Conservation (phyloP, 768 basidiomycete genomes). For the Lyophyllum semitale region DNA sequence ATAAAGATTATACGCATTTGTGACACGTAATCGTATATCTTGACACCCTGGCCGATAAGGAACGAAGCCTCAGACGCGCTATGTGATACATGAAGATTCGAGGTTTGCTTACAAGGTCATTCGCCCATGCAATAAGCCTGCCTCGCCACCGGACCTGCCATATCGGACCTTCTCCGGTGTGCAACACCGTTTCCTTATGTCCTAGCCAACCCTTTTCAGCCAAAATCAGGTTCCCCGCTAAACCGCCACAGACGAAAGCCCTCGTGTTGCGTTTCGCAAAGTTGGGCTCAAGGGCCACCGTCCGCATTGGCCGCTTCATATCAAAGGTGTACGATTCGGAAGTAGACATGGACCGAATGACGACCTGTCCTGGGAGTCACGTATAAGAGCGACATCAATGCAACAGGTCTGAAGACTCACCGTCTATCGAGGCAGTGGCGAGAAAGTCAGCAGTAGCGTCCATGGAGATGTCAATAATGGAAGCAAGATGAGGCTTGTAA, state of each 20-base stretch:
- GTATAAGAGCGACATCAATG: slow-evolving; percentile 15
- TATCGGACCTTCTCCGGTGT: slow-evolving; percentile 89
- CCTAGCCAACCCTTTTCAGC: slow-evolving; percentile 97
- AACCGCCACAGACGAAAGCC: slow-evolving; percentile 87
- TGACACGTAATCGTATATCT: slow-evolving; percentile 84
- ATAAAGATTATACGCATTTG: slow-evolving; percentile 83
- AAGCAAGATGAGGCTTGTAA: slow-evolving; percentile 88
- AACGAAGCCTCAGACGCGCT: not conserved
- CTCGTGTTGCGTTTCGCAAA: slow-evolving; percentile 80
- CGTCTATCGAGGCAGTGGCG: slow-evolving; percentile 91
- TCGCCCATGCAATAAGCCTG: slow-evolving; percentile 92
- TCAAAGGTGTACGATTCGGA: slow-evolving; percentile 85
- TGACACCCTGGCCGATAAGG: slow-evolving; percentile 69
- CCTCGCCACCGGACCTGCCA: slow-evolving; percentile 91
- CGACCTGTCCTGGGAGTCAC: slow-evolving; percentile 75
- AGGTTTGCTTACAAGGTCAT: slow-evolving; percentile 67
- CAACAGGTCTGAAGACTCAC: slow-evolving; percentile 43
- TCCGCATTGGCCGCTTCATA: slow-evolving; percentile 89
- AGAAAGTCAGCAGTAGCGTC: slow-evolving; percentile 88
- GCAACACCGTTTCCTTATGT: slow-evolving; percentile 84
- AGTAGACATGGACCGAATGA: slow-evolving; percentile 79
- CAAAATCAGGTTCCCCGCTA: slow-evolving; percentile 84
- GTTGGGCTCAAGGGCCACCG: slow-evolving; percentile 86
- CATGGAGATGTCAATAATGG: slow-evolving; percentile 81
- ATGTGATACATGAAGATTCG: not conserved